A percentile compares a stretch with the other conserved stretches of the same genome.
Conservation (phyloP, 352 stramenopile genomes). For the Phytophthora fragariae region DNA sequence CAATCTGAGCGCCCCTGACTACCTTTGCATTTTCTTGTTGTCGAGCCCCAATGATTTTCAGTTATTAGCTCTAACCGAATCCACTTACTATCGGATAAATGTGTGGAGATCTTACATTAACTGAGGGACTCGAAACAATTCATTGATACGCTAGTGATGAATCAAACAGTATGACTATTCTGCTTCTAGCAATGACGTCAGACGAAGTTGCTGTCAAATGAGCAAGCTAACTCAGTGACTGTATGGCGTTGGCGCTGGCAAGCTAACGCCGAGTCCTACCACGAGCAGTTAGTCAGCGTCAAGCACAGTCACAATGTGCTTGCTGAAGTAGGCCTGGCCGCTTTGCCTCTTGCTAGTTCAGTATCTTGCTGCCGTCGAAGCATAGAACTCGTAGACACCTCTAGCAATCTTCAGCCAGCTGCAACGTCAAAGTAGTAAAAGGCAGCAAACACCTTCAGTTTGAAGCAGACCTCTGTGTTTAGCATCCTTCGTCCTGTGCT, state of each 20-base stretch:
- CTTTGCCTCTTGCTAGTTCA: too few relatives aligned
- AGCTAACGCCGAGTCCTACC: not conserved
- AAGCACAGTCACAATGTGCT: not conserved
- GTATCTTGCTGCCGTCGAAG: too few relatives aligned
- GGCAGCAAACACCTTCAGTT: too few relatives aligned
- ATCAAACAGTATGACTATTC: too few relatives aligned
- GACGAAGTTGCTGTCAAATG: too few relatives aligned
- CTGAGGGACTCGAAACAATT: constrained; percentile 47
- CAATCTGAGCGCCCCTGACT: constrained; percentile 60
- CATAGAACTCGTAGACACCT: too few relatives aligned
- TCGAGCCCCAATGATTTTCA: constrained; percentile 72
- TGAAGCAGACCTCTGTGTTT: too few relatives aligned
- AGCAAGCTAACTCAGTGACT: too few relatives aligned
- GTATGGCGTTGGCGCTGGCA: too few relatives aligned
- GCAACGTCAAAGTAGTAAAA: too few relatives aligned
- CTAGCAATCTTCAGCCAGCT: not conserved
- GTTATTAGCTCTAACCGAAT: constrained; percentile 93
- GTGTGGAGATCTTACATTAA: constrained; percentile 48
- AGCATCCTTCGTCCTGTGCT: not conserved
- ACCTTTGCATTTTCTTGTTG: not conserved
- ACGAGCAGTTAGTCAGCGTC: not conserved
- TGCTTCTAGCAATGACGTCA: too few relatives aligned
- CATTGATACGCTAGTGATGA: not conserved
- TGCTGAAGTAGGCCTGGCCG: not conserved
- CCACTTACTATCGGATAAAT: constrained; percentile 69